phyloP scores from a whole-genome alignment of 768 basidiomycete species.

The Mrakia gelida region DNA sequence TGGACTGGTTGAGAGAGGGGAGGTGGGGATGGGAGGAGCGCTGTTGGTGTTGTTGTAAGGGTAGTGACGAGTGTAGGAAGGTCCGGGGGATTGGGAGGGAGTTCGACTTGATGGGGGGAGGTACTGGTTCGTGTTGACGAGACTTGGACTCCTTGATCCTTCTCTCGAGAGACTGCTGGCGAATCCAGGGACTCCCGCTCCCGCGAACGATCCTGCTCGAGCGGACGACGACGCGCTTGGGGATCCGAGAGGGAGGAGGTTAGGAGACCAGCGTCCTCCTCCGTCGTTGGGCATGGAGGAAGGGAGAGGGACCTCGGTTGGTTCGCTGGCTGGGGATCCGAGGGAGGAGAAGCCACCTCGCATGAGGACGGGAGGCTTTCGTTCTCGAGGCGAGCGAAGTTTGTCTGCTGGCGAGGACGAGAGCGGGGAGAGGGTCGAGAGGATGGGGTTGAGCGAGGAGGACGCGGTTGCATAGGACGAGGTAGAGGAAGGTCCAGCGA shows the following conservation, averaged over 20 bases:
- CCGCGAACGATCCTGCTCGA: neutral
- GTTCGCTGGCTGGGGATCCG: neutral
- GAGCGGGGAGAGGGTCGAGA: neutral
- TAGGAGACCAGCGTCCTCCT: neutral
- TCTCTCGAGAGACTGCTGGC: neutral
- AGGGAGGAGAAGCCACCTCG: slow-evolving; percentile 14
- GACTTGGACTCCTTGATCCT: neutral
- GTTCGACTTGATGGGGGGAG: neutral
- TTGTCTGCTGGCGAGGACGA: neutral
- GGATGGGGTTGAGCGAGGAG: neutral
- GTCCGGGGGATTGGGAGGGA: neutral
- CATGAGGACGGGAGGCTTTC: slow-evolving; percentile 15
- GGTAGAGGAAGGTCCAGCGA: neutral
- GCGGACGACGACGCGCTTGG: neutral
- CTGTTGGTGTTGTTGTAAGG: neutral
- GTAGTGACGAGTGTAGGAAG: neutral
- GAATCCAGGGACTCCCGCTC: neutral
- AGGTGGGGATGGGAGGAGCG: too few relatives aligned
- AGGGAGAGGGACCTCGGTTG: neutral
- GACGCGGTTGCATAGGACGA: neutral
- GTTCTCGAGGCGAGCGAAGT: slow-evolving; percentile 17
- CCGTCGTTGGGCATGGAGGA: neutral
- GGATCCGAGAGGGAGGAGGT: neutral
- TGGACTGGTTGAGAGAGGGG: too few relatives aligned
- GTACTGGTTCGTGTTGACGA: too few relatives aligned